Evolutionary conservation across 1,139 yeast genomes (phyloP), one percentile per base, ranked within the genome.

Genomic region (Petasospora fabianii): DNA sequence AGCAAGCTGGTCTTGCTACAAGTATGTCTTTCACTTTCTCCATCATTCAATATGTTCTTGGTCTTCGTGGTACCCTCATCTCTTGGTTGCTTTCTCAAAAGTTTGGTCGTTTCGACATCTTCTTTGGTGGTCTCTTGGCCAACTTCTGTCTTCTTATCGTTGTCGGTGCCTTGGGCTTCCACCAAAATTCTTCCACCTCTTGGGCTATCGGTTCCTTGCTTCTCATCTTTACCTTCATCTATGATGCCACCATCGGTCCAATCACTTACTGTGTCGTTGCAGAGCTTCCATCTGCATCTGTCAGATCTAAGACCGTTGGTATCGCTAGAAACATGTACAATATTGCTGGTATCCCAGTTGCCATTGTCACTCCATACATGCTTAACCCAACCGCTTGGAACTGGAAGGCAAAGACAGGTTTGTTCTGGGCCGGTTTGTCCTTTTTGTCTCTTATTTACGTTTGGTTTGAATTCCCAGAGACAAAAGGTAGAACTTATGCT

Each of bases 331-430:
- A 44, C 38, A 54, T 39, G 47, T 65, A 34, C 61, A 63, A 45
- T 59, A 54, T 49, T 53, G 64, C 50, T 45, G 64, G 55, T 53
- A 66, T 34, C 52, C 65, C 48, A 55, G 41, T 40, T n/a, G 47
- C 52, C 4, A 34, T 51, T 24, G 34, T 68, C 34, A 63, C 64
- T 19, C 75, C 75, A 10, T 69, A 67, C 51, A 66, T 69, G 68
- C 55, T 69, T 53, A 69, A 69, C 49, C 71, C 71, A 10, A 61
- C 67, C n/a, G 64, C 67, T 9, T 69, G 73, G 66, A 64, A 68
- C 50, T 68, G 72, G 68, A 65, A 64, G 35, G 71, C 72, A 27
- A 69, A 67, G 53, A 38, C 53, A 6, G 55, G 53, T 4, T 31
- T 49, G 22, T 45, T 51, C 35, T 51, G 55, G 55, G 51, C 53